Percentiles rank a stretch among this genome's conserved stretches.
phyloP scores from a whole-genome alignment of 164 flowering plant species.

The Warburgia ugandensis region DNA sequence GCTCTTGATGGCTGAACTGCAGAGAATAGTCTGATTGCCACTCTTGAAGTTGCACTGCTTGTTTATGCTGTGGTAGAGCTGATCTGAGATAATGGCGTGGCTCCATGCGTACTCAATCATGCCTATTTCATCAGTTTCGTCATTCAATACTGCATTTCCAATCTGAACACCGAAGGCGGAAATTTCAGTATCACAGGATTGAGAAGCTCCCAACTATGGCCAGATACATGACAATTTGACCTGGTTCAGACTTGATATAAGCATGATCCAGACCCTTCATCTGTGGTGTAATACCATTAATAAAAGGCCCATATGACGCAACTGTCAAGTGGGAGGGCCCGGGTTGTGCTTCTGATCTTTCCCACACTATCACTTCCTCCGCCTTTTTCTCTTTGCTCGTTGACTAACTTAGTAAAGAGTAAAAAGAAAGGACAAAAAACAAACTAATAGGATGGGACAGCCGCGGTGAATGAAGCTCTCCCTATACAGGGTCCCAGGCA shows the following conservation, averaged over 20 bases:
- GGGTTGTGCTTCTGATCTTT: too few species aligned
- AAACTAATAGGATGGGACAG: not conserved
- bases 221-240: not conserved
- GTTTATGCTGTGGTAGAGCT: not conserved
- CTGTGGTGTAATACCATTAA: not conserved
- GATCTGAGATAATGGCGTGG: conserved; percentile 73
- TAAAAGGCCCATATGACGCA: not conserved
- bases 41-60: conserved; percentile 7
- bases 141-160: conserved; percentile 70
- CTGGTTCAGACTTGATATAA: not conserved
- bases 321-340: too few species aligned
- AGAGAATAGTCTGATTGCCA: conserved; percentile 5
- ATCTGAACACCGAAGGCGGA: conserved; percentile 44
- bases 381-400: too few species aligned
- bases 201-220: too few species aligned
- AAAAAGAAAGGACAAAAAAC: not conserved
- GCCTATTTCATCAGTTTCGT: conserved; percentile 58
- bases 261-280: not conserved
- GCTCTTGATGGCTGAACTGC: conserved; percentile 25
- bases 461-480: not conserved
- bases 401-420: not conserved
- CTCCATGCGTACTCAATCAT: conserved; percentile 81
- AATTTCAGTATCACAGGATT: not conserved
- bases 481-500: not conserved
- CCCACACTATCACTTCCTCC: too few species aligned